Evolutionary conservation across 495 filamentous ascomycete species (phyloP), one percentile per base, ranked within the genome.

Genomic region (Neurospora pannonica): DNA sequence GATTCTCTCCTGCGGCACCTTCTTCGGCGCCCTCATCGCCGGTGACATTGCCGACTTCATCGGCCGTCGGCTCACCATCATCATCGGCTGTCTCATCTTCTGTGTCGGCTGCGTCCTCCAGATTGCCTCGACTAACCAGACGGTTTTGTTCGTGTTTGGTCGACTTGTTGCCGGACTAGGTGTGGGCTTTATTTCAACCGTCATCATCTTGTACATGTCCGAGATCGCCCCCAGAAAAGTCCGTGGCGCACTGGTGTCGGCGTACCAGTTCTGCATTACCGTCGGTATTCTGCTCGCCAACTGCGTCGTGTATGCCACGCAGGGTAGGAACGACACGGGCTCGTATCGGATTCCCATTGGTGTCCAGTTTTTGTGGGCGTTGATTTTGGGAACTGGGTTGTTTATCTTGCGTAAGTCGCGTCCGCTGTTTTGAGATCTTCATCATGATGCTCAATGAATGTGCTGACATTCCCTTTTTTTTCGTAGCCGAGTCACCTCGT

Each of bases 241-340:
- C 71, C 89, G 92, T 77, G 92, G 92, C 76, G 90, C 91, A 17
- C 85, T 94, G 54, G 91, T 94, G n/a, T 88, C 90, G 0, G 89
- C 88, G 13, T 94, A 93, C 82, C 92, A 94, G 81, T 93, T 94
- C 84, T 92, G 89, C 79, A 88, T 93, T 77, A 94, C 91, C 24
- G 85, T 94, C 70, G 91, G 91, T 76, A 85, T 95, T 74, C 84
- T 94, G 79, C 79, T 94, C 34, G 92, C 92, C 5, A 90, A 91
- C 21, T 90, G 89, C 77, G 89, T 95, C 76, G 88, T 87, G 81
- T 93, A 93, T 78, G 89, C 81, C 31, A 94, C 90, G 19, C 79
- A 89, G 78, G 77, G 88, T 78, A 88, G 89, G 74, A 84, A 78
- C 42, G 89, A 93, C 78, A 89, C 89, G 37, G 88, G 89, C 72